phyloP scores from a whole-genome alignment of 2,329 filamentous ascomycete genomes.

The Hypomyces perniciosus region DNA sequence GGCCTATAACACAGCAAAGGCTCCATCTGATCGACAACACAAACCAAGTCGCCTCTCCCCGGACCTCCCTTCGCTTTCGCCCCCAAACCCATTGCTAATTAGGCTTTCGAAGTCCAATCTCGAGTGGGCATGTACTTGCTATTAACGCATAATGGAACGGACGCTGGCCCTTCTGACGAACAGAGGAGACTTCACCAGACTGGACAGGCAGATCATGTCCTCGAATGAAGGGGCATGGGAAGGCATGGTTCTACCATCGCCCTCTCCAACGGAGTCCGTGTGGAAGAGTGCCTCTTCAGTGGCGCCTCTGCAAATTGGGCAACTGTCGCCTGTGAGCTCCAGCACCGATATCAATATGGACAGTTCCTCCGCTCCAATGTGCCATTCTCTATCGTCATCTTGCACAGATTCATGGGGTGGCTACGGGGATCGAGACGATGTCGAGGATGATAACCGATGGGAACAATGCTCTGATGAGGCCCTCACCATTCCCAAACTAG shows the following conservation, averaged over 20 bases:
- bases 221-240: slow-evolving; percentile 35
- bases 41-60: slow-evolving; percentile 5
- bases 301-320: slow-evolving; percentile 36
- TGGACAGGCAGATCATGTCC: slow-evolving; percentile 39
- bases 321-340: slow-evolving; percentile 49
- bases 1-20: slow-evolving; percentile 11
- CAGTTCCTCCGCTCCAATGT: slow-evolving; percentile 36
- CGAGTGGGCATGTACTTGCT: slow-evolving; percentile 34
- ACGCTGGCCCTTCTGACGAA: slow-evolving; percentile 36
- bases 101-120: background rate
- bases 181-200: slow-evolving; percentile 40
- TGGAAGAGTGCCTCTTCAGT: slow-evolving; percentile 23
- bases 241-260: slow-evolving; percentile 23
- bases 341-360: slow-evolving; percentile 38
- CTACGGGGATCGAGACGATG: slow-evolving; percentile 33
- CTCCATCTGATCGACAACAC: slow-evolving; percentile 15
- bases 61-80: slow-evolving; percentile 3
- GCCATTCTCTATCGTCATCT: slow-evolving; percentile 42
- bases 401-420: slow-evolving; percentile 40
- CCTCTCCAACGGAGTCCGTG: slow-evolving; percentile 26
- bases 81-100: background rate
- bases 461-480: slow-evolving; percentile 43
- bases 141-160: slow-evolving; percentile 43
- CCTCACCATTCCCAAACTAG: slow-evolving; percentile 47
- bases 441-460: slow-evolving; percentile 40